Conservation (phyloP, 257 asterid genomes). For the Jasminum sambac region DNA sequence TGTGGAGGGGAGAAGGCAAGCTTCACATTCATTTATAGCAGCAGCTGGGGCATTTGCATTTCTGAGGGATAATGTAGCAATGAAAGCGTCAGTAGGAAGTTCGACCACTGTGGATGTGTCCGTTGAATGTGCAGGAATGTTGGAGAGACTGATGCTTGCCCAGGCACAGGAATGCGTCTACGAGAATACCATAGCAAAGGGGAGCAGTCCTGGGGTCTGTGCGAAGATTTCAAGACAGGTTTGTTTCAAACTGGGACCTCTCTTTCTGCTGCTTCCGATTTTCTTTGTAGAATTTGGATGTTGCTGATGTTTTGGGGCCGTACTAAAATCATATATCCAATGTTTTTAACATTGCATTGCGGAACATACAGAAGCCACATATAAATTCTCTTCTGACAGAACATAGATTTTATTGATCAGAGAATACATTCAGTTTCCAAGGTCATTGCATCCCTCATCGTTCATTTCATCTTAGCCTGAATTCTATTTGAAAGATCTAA, state of each 20-base stretch:
- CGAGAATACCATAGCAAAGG: conserved; percentile 92
- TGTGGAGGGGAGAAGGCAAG: conserved; percentile 94
- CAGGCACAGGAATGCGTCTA: conserved; percentile 98
- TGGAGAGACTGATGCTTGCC: conserved; percentile 95
- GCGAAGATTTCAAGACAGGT: conserved; percentile 97
- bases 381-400: neutral
- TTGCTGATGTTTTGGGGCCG: conserved; percentile 13
- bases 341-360: neutral
- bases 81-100: conserved; percentile 84
- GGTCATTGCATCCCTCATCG: neutral
- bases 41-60: conserved; percentile 94
- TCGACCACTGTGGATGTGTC: conserved; percentile 83
- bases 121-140: conserved; percentile 90
- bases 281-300: conserved; percentile 7
- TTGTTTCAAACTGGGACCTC: conserved; percentile 15
- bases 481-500: neutral
- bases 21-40: conserved; percentile 86
- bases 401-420: neutral
- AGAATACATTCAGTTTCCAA: neutral
- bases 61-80: conserved; percentile 80
- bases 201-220: conserved; percentile 91
- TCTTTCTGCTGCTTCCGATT: conserved; percentile 10
- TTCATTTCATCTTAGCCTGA: neutral
- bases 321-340: neutral
- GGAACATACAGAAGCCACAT: neutral